A percentile compares a stretch with the other conserved stretches of the same genome.
Evolutionary conservation across 2,329 filamentous ascomycete genomes (phyloP).

Genomic region (Xylaria arbuscula): DNA sequence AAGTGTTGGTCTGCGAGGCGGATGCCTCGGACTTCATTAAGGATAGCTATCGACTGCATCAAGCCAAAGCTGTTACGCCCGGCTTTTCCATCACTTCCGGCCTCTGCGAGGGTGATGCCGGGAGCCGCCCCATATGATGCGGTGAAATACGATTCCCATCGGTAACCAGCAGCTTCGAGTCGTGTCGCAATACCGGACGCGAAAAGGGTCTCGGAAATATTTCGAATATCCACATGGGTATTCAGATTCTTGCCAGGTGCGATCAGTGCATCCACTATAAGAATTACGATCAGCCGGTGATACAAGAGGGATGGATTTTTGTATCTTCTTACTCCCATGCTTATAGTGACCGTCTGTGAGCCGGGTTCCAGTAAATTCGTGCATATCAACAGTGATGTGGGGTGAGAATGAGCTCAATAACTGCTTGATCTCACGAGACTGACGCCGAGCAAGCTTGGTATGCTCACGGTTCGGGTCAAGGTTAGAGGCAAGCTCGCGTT

Average conservation of each 20-base stretch:
- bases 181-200: conserved; percentile 44
- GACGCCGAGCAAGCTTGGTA: conserved; percentile 48
- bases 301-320: neutral
- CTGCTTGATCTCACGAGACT: conserved; percentile 48
- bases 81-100: conserved; percentile 44
- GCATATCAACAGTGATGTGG: conserved; percentile 50
- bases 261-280: conserved; percentile 46
- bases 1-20: conserved; percentile 47
- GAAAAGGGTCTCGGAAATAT: conserved; percentile 46
- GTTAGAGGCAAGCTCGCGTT: conserved; percentile 45
- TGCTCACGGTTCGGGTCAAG: conserved; percentile 47
- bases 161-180: conserved; percentile 46
- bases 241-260: conserved; percentile 48
- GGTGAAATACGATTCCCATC: conserved; percentile 52
- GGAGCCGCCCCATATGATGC: conserved; percentile 28
- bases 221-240: conserved; percentile 47
- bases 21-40: conserved; percentile 46
- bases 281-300: conserved; percentile 12
- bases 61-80: conserved; percentile 44
- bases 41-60: conserved; percentile 44
- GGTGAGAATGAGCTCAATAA: conserved; percentile 47
- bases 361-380: conserved; percentile 49
- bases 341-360: conserved; percentile 45
- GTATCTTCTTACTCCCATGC: conserved; percentile 40
- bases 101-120: conserved; percentile 42